phyloP scores from a whole-genome alignment of 108 stramenopile genomes.

The Ochromonas danica region DNA sequence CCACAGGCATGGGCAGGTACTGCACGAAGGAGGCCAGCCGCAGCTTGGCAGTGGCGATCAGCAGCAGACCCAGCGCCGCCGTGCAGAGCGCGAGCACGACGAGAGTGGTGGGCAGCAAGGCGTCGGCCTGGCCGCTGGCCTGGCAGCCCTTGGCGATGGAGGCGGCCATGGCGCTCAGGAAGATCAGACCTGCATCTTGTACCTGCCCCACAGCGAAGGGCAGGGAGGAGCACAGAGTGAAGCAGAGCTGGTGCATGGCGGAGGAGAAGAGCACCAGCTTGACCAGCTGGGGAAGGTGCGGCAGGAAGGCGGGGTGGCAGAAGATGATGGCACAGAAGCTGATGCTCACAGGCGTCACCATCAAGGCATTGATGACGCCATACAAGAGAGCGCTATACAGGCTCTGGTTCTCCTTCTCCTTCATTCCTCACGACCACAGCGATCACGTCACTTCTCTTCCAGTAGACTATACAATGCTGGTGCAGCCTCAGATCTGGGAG shows the following conservation, averaged over 20 bases:
- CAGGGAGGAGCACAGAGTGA: background rate
- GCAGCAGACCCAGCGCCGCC: slow-evolving; percentile 39
- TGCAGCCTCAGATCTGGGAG: too few relatives aligned
- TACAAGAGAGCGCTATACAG: too few relatives aligned
- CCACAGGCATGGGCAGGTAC: slow-evolving; percentile 83
- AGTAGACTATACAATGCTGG: too few relatives aligned
- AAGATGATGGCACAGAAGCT: slow-evolving; percentile 53
- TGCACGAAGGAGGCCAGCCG: slow-evolving; percentile 81
- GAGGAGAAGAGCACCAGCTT: slow-evolving; percentile 59
- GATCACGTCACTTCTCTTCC: too few relatives aligned
- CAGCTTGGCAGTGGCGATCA: slow-evolving; percentile 75
- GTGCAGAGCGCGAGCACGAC: slow-evolving; percentile 30
- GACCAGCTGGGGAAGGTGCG: slow-evolving; percentile 45
- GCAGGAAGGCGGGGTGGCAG: slow-evolving; percentile 40
- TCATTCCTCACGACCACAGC: too few relatives aligned
- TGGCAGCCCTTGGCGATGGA: background rate
- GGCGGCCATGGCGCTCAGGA: slow-evolving; percentile 78
- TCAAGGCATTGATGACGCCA: too few relatives aligned
- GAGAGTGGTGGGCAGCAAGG: background rate
- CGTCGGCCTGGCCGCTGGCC: background rate
- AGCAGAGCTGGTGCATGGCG: background rate
- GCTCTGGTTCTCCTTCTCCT: too few relatives aligned
- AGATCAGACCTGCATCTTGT: slow-evolving; percentile 92
- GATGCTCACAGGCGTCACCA: slow-evolving; percentile 44
- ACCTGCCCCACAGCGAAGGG: slow-evolving; percentile 11